phyloP scores from a whole-genome alignment of 2,329 filamentous ascomycete species.

The Colletotrichum tanaceti region DNA sequence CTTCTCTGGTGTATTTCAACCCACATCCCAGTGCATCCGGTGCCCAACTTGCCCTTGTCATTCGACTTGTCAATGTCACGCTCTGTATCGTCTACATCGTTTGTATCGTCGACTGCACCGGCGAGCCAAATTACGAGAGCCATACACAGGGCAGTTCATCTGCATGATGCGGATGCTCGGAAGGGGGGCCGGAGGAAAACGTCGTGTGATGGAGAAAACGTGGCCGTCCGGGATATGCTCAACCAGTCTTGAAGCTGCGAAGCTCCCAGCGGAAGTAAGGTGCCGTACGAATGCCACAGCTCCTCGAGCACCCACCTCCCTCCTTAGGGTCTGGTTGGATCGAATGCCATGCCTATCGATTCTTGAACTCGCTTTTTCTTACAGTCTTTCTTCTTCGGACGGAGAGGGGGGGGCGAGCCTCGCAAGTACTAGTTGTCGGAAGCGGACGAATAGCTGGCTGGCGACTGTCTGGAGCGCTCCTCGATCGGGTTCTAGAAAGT shows the following conservation, averaged over 20 bases:
- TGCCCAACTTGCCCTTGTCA: too few species aligned
- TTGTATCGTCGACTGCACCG: background rate
- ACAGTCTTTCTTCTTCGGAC: too few species aligned
- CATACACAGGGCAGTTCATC: background rate
- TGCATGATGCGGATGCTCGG: background rate
- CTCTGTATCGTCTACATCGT: background rate
- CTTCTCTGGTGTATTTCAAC: too few species aligned
- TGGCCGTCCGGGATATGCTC: background rate
- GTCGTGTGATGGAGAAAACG: background rate
- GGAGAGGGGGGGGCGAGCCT: too few species aligned
- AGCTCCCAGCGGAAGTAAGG: background rate
- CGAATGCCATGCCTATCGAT: background rate
- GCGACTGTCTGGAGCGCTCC: too few species aligned
- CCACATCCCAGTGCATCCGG: too few species aligned
- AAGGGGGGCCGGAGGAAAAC: background rate
- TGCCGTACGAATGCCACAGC: background rate
- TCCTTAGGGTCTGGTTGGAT: background rate
- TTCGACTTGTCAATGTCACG: too few species aligned
- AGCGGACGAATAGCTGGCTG: too few species aligned
- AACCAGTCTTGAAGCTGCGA: background rate
- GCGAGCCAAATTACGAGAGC: background rate
- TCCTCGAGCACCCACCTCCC: too few species aligned
- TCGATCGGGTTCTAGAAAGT: too few species aligned
- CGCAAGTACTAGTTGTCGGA: too few species aligned
- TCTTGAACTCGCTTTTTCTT: background rate